Base-by-base conservation (phyloP, 768 basidiomycete genomes). In the Rubroboletus satanas region DNA sequence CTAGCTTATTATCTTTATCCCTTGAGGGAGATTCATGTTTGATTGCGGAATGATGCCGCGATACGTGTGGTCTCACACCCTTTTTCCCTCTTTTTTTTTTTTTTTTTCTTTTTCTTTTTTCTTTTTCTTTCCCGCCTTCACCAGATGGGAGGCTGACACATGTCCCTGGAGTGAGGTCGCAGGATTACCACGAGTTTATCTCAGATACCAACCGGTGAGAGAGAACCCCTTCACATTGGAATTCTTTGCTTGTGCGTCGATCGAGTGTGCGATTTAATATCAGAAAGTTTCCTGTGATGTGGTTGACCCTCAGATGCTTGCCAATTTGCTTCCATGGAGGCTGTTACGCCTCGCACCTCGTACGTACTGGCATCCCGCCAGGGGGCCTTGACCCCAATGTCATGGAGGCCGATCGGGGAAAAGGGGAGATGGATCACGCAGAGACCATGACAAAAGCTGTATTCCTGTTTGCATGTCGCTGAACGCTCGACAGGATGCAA, bases 131-230 rank as follows among this genome's bases (percentile, higher is more conserved):
- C 46, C 45, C 31, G 51, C 48, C 41, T 52, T 65, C 32, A 52
- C 52, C 48, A 43, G 49, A 60, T 45, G 59, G 59, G 1, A 17
- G 9, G 41, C 21, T 54, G 56, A 54, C 62, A 59, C 62, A 69
- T 67, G 67, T 58, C 56, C 57, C 45, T 59, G 55, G 56, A 45
- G 61, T 50, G 53, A 56, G 62, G 63, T 60, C 54, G 55, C 62
- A 69, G 60, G 67, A 62, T 62, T 62, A 50, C 62, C 64, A 68
- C 66, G 66, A 64, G 62, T 63, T 59, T 66, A 67, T 69, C 66
- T 68, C 60, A 60, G 55, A 62, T 66, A 41, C 39, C 49, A 55
- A 51, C 50, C 41, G 39, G 55, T 65, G 63, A 55, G 62, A 66
- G 60, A 39, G 53, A 46, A 46, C 38, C 31, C 41, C 43, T 43